A percentile compares a stretch with the other conserved stretches of the same genome.
Conservation (phyloP, 495 filamentous ascomycete genomes). For the Hyaloscypha bicolor region DNA sequence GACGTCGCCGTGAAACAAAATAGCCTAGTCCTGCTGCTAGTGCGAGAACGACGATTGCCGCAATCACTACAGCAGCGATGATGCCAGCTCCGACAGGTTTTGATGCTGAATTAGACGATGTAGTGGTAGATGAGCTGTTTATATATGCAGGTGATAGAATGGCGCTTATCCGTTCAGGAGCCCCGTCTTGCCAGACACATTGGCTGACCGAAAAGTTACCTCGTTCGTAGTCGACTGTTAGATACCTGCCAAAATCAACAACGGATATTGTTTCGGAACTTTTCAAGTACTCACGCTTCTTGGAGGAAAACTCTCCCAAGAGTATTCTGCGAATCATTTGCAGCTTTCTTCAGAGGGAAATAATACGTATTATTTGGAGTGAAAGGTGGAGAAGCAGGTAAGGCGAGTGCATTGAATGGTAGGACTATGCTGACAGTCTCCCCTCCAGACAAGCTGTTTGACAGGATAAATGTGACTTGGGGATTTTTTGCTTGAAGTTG, state of each 20-base stretch:
- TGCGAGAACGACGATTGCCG: neutral
- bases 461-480: conserved; percentile 53
- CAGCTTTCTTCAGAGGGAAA: conserved; percentile 56
- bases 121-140: conserved; percentile 1
- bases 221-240: conserved; percentile 31
- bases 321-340: conserved; percentile 56
- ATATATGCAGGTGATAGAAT: conserved; percentile 20
- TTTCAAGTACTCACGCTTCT: conserved; percentile 53
- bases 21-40: neutral
- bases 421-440: conserved; percentile 50
- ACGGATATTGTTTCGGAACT: conserved; percentile 32
- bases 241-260: conserved; percentile 44
- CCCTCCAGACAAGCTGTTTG: conserved; percentile 41
- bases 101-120: neutral
- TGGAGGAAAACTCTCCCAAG: conserved; percentile 60
- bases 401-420: conserved; percentile 51
- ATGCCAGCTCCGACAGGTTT: neutral
- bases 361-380: conserved; percentile 41
- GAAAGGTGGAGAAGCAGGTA: conserved; percentile 45
- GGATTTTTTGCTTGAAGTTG: conserved; percentile 47
- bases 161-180: conserved; percentile 5
- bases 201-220: conserved; percentile 30
- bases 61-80: neutral
- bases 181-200: conserved; percentile 26
- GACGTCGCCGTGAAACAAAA: conserved; percentile 14